Conservation (phyloP, 2,329 filamentous ascomycete species). For the Leptosphaerulina australis region DNA sequence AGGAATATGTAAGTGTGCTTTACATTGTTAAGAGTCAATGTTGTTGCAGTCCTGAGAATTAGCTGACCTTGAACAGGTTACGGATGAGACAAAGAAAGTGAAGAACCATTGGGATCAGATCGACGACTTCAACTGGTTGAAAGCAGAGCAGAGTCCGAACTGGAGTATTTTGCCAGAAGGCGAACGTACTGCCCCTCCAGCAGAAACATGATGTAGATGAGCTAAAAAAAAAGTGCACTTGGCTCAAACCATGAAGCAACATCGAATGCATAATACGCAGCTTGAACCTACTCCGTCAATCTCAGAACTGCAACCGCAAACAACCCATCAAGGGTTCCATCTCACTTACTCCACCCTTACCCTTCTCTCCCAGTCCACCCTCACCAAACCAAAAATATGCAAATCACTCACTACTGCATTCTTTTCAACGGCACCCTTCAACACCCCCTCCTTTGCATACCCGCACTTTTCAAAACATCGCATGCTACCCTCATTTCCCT, state of each 20-base stretch:
- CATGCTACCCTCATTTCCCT: slow-evolving; percentile 46
- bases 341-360: not conserved
- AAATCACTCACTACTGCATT: slow-evolving; percentile 41
- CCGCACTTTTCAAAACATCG: slow-evolving; percentile 48
- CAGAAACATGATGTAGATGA: not conserved
- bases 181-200: not conserved
- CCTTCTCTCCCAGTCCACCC: slow-evolving; percentile 36
- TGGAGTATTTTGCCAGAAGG: slow-evolving; percentile 74
- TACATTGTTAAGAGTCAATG: too few species aligned
- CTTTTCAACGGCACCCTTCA: slow-evolving; percentile 46
- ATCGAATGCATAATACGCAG: not conserved
- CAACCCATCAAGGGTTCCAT: not conserved
- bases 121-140: slow-evolving; percentile 98
- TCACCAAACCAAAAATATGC: slow-evolving; percentile 46
- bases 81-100: not conserved
- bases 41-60: too few species aligned
- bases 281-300: not conserved
- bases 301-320: not conserved
- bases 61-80: slow-evolving; percentile 4
- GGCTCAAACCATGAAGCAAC: too few species aligned
- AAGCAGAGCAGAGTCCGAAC: slow-evolving; percentile 82
- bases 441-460: slow-evolving; percentile 46
- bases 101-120: slow-evolving; percentile 85
- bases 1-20: slow-evolving; percentile 71
- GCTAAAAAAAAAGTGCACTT: not conserved